A percentile compares a stretch with the other conserved stretches of the same genome.
These are phyloP conservation scores for Colletotrichum lupini DNA, from an alignment of 2,329 filamentous ascomycete species.

Conservation along the genomic window DNA sequence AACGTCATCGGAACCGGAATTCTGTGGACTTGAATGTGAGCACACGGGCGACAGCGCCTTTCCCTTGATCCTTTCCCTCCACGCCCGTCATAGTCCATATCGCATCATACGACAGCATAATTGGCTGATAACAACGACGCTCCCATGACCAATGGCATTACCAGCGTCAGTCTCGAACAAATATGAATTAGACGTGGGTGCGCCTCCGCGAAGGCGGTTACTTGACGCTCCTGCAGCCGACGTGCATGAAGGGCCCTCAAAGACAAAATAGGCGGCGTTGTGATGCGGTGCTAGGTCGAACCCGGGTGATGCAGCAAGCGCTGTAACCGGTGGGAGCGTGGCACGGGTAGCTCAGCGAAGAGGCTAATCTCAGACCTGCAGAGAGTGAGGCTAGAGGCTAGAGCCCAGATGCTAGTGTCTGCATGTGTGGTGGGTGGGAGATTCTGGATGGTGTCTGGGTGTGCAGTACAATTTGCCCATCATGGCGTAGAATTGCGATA, in stretches of 20 bases:
- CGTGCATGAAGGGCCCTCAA: constrained; percentile 15
- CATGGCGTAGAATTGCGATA: constrained; percentile 30
- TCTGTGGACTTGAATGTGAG: not conserved
- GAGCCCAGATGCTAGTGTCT: not conserved
- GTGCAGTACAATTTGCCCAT: constrained; percentile 29
- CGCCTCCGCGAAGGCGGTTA: not conserved
- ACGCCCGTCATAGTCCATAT: constrained; percentile 3
- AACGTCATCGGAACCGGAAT: not conserved
- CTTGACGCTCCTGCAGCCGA: constrained; percentile 19
- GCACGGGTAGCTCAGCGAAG: constrained; percentile 3
- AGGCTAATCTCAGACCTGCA: constrained; percentile 29
- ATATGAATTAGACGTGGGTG: not conserved
- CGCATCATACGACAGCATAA: not conserved
- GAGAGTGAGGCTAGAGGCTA: constrained; percentile 26
- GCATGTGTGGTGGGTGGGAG: not conserved
- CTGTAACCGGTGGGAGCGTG: constrained; percentile 13
- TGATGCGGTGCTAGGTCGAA: constrained; percentile 7
- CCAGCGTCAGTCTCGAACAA: not conserved
- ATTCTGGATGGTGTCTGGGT: not conserved
- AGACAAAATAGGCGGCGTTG: constrained; percentile 9
- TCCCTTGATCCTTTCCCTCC: constrained; percentile 2
- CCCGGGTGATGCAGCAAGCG: constrained; percentile 11
- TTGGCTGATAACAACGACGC: constrained; percentile 6
- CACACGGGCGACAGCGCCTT: constrained; percentile 3
- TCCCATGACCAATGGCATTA: constrained; percentile 15